Percentiles rank a stretch among this genome's conserved stretches.
Conservation (phyloP, 257 asterid genomes). For the Dorcoceras hygrometricum region DNA sequence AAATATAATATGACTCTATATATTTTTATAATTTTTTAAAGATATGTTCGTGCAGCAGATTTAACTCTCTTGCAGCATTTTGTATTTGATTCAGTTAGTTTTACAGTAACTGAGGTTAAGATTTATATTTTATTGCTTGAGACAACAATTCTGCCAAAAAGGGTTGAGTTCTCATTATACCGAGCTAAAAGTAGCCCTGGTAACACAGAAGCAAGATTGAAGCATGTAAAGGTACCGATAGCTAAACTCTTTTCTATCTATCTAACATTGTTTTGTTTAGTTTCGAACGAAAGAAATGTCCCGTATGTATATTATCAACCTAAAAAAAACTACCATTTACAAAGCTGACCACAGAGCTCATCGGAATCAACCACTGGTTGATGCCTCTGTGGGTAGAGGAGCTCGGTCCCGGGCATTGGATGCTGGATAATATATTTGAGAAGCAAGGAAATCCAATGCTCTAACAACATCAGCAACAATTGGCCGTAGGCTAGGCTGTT, state of each 20-base stretch:
- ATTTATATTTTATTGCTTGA: no score
- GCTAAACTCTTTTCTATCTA: neutral
- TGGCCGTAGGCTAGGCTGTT: slow-evolving; percentile 47
- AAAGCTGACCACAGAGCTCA: slow-evolving; percentile 18
- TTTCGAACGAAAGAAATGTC: neutral
- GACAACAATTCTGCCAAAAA: no score
- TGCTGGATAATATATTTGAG: slow-evolving; percentile 31
- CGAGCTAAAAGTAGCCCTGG: neutral
- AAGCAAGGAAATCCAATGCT: slow-evolving; percentile 40
- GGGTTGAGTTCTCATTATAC: no score
- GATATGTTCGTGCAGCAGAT: no score
- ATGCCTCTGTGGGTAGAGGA: slow-evolving; percentile 15
- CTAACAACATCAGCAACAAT: slow-evolving; percentile 40
- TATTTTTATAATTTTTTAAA: no score
- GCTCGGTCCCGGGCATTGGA: slow-evolving; percentile 17
- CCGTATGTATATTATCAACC: neutral
- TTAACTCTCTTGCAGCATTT: no score
- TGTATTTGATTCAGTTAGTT: no score
- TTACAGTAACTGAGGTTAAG: no score
- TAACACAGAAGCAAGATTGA: neutral
- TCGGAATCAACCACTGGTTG: neutral
- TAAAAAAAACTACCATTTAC: neutral
- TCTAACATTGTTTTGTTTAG: neutral
- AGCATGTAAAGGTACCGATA: neutral
- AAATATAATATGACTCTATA: no score